Evolutionary conservation across 345 rosid genomes (phyloP).

Genomic region (Camelina sativa): DNA sequence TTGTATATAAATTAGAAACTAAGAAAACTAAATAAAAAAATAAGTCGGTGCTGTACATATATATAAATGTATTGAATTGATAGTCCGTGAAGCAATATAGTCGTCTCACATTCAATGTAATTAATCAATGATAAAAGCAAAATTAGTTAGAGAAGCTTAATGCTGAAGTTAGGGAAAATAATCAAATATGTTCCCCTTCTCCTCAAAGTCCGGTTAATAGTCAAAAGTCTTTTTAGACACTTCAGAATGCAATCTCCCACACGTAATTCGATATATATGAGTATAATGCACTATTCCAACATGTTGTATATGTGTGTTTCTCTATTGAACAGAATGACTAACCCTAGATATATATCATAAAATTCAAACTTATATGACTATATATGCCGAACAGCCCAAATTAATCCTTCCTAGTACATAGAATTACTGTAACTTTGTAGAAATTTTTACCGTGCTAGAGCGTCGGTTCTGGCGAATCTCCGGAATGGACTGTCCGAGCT

Average conservation of each 20-base stretch:
- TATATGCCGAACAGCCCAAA: neutral
- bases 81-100: conserved; percentile 38
- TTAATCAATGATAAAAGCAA: conserved; percentile 11
- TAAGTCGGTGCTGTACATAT: conserved; percentile 40
- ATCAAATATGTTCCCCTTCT: conserved; percentile 39
- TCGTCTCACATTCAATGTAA: conserved; percentile 37
- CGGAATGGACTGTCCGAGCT: conserved; percentile 83
- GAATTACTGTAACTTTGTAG: neutral
- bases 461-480: conserved; percentile 82
- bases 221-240: conserved; percentile 37
- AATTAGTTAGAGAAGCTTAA: conserved; percentile 29
- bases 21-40: conserved; percentile 25
- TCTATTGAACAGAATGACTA: conserved; percentile 7
- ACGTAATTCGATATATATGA: conserved; percentile 26
- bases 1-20: conserved; percentile 32
- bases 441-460: conserved; percentile 67
- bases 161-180: conserved; percentile 44
- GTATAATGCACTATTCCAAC: conserved; percentile 32
- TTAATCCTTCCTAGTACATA: neutral
- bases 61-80: conserved; percentile 41
- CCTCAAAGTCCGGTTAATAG: conserved; percentile 45
- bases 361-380: conserved; percentile 11
- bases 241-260: conserved; percentile 40
- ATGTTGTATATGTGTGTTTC: conserved; percentile 25
- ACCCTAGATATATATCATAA: conserved; percentile 11